Percentiles rank a stretch among this genome's conserved stretches.
These are phyloP conservation scores for Raffaelea deltoideospora DNA, from an alignment of 2,329 filamentous ascomycete genomes.

Conservation along the genomic window DNA sequence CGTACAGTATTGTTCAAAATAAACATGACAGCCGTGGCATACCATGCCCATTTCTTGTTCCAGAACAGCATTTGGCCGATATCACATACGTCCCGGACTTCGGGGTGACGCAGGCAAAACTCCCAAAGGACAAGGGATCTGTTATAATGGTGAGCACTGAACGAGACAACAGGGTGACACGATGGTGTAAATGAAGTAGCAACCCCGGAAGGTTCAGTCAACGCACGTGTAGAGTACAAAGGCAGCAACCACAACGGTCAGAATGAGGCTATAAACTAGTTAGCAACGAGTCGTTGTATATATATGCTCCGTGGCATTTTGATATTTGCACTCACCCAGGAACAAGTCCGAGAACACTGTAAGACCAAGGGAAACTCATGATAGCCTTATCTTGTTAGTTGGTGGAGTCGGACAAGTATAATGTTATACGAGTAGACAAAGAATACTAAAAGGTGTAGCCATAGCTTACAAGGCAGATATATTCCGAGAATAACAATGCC, in stretches of 20 bases:
- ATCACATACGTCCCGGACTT: slow-evolving; percentile 85
- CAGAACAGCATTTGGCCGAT: slow-evolving; percentile 93
- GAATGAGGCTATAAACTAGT: slow-evolving; percentile 39
- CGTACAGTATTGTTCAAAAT: slow-evolving; percentile 67
- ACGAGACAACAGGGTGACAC: slow-evolving; percentile 37
- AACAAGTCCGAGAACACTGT: slow-evolving; percentile 73
- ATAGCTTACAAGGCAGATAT: slow-evolving; percentile 56
- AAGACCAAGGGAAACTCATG: slow-evolving; percentile 93
- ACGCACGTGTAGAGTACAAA: slow-evolving; percentile 75
- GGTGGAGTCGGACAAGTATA: too few species aligned
- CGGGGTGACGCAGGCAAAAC: slow-evolving; percentile 80
- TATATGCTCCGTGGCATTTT: too few species aligned
- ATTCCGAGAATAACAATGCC: slow-evolving; percentile 81
- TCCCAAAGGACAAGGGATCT: slow-evolving; percentile 53
- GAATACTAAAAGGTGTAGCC: not conserved
- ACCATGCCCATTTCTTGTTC: slow-evolving; percentile 61
- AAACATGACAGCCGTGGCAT: slow-evolving; percentile 68
- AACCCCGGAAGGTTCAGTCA: too few species aligned
- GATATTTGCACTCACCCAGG: slow-evolving; percentile 47
- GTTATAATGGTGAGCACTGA: slow-evolving; percentile 20
- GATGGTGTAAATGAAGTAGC: too few species aligned
- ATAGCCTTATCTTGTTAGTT: too few species aligned
- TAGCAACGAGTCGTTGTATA: slow-evolving; percentile 7
- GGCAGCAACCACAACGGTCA: slow-evolving; percentile 63
- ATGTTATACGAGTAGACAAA: not conserved